These are phyloP conservation scores for Anthoceros angustus DNA, from an alignment of 225 moss, liverwort and hornwort species.

Conservation along the genomic window DNA sequence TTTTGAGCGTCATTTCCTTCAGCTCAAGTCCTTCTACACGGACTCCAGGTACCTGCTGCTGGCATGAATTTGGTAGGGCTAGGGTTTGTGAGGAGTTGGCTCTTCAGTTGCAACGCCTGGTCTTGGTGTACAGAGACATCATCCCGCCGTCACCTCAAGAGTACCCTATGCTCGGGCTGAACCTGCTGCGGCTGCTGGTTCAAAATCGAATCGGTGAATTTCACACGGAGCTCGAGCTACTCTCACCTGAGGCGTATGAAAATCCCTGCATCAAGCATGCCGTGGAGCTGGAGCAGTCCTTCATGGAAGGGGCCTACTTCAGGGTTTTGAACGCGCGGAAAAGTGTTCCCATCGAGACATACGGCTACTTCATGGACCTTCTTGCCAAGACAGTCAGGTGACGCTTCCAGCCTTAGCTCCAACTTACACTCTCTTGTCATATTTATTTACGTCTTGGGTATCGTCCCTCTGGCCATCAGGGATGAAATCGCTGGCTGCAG, in stretches of 20 bases:
- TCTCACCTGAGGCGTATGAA: conserved; percentile 50
- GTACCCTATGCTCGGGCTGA: conserved; percentile 47
- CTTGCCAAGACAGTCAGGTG: conserved; percentile 74
- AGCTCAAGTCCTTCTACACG: conserved; percentile 82
- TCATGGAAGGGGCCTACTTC: conserved; percentile 65
- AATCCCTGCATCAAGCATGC: conserved; percentile 57
- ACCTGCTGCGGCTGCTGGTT: conserved; percentile 52
- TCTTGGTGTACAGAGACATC: conserved; percentile 27
- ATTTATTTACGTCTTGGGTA: neutral
- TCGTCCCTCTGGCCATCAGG: conserved; percentile 15
- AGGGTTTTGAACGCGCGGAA: conserved; percentile 61
- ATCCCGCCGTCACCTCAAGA: conserved; percentile 45
- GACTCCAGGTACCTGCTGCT: conserved; percentile 49
- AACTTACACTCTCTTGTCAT: neutral
- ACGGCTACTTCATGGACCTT: conserved; percentile 65
- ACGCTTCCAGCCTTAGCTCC: neutral
- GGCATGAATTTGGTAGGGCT: neutral
- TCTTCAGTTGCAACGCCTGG: neutral
- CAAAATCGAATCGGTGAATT: conserved; percentile 64
- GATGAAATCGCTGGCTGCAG: conserved; percentile 68
- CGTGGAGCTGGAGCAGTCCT: conserved; percentile 74
- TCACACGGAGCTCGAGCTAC: conserved; percentile 64
- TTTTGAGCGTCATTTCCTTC: conserved; percentile 76
- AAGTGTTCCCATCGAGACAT: conserved; percentile 58
- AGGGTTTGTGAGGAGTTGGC: neutral